Base-by-base conservation (phyloP, 2,329 filamentous ascomycete genomes). In the Beauveria varroae region DNA sequence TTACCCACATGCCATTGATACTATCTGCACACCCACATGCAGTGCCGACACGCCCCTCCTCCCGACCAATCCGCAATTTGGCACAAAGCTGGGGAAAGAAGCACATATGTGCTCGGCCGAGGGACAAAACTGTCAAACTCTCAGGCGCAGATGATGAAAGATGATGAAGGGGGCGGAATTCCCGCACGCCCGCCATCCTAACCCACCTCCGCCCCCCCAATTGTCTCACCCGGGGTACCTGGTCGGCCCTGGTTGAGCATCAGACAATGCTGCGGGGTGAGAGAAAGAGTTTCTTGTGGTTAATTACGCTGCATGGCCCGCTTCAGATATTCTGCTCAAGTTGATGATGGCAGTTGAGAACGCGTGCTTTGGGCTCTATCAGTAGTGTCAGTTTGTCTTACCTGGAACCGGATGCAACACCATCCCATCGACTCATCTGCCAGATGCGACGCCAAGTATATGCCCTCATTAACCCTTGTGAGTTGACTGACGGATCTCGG, bases 101-200 rank as follows among this genome's bases (percentile, higher is more conserved):
- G 30, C 54, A 56, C 54, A 56, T 56, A 47, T 56, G 54, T 56
- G 41, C 41, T 56, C 54, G 41, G 43, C 41, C 26, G 5, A 44
- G 18, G 30, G 22, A 20, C n/a, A 37, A 40, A 30, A 12, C 30
- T 30, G 30, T 30, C 30, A 30, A 30, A 10, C 3, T 30, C 9
- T 30, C 30, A 12, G 12, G 30, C 1, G 10, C 30, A 30, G 30
- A 30, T 30, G 9, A 12, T 30, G 9, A 30, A 30, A 1, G 30
- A 30, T 30, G 40, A 55, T 10, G 24, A n/a, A 43, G 40, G 41
- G 28, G 24, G 4, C 10, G 10, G 9, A 30, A 30, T 3, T 30
- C 30, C 30, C 30, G 9, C 30, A 30, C 30, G 30, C 30, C 30
- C 9, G 30, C 30, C 30, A 30, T 30, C 30, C 30, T 30, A 6